Evolutionary conservation across 768 basidiomycete genomes (phyloP).

Genomic region (Fistulinella prunicolor): DNA sequence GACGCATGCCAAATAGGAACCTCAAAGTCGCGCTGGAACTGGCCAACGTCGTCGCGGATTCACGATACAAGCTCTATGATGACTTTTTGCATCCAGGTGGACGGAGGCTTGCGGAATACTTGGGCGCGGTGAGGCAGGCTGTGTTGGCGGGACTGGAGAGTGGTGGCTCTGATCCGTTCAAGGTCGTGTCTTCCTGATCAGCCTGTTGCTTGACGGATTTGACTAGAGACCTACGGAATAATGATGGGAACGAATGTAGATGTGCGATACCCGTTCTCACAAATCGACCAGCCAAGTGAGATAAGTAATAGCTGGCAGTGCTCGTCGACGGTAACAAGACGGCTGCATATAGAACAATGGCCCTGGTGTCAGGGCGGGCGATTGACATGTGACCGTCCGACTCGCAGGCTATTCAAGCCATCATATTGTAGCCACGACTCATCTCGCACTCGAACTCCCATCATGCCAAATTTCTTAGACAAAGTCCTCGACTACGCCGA

Average conservation of each 20-base stretch:
- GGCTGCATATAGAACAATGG: too few relatives aligned
- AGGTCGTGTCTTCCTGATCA: slow-evolving; percentile 34
- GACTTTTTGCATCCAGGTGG: slow-evolving; percentile 70
- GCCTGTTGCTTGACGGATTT: too few relatives aligned
- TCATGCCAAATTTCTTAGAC: slow-evolving; percentile 43
- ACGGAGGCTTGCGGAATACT: slow-evolving; percentile 65
- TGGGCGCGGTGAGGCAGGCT: slow-evolving; percentile 69
- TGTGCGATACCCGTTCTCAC: too few relatives aligned
- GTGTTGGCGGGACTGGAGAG: slow-evolving; percentile 68
- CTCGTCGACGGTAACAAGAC: too few relatives aligned
- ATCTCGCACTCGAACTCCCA: slow-evolving; percentile 7
- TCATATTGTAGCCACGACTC: too few relatives aligned
- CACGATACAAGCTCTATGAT: slow-evolving; percentile 79
- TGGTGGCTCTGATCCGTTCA: slow-evolving; percentile 77
- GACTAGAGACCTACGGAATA: too few relatives aligned
- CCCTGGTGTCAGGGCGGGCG: too few relatives aligned
- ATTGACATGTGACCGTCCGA: too few relatives aligned
- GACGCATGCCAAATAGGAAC: slow-evolving; percentile 47
- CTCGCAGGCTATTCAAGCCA: too few relatives aligned
- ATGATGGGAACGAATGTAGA: too few relatives aligned
- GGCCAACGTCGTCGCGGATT: slow-evolving; percentile 85
- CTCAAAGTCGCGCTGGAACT: slow-evolving; percentile 72
- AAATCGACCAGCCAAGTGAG: too few relatives aligned
- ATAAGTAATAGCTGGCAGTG: too few relatives aligned
- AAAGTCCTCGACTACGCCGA: slow-evolving; percentile 36